A percentile compares a stretch with the other conserved stretches of the same genome.
phyloP scores from a whole-genome alignment of 768 basidiomycete genomes.

The Ramaria sp. region DNA sequence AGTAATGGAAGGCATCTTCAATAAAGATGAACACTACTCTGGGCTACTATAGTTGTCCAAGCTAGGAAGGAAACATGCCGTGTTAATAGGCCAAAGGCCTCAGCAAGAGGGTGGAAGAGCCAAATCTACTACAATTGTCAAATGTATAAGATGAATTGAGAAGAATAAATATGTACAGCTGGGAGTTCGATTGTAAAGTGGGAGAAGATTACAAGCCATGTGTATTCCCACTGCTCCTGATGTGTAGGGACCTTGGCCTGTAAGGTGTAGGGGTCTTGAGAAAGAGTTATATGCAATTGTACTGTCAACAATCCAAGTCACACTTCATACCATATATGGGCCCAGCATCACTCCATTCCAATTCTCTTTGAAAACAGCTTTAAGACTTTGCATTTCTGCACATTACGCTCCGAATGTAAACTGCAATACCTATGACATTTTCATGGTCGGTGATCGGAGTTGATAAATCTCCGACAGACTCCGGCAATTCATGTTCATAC shows the following conservation, averaged over 20 bases:
- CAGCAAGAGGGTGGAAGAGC: slow-evolving; percentile 86
- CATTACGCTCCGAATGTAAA: no score
- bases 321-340: no score
- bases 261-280: no score
- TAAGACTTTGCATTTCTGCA: no score
- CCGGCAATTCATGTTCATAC: no score
- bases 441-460: no score
- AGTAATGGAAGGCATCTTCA: slow-evolving; percentile 93
- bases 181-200: slow-evolving; percentile 96
- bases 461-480: no score
- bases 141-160: not conserved
- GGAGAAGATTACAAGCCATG: slow-evolving; percentile 84
- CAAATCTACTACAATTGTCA: slow-evolving; percentile 48
- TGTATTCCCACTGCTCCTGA: slow-evolving; percentile 90
- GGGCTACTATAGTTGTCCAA: slow-evolving; percentile 55
- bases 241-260: slow-evolving; percentile 62
- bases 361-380: no score
- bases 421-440: no score
- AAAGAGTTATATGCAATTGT: no score
- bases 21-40: slow-evolving; percentile 86
- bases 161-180: slow-evolving; percentile 38
- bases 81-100: slow-evolving; percentile 79
- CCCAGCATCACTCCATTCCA: no score
- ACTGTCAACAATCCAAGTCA: no score
- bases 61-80: slow-evolving; percentile 89